Percentiles rank a stretch among this genome's conserved stretches.
Conservation (phyloP, 495 filamentous ascomycete species). For the Hyaloscypha variabilis region DNA sequence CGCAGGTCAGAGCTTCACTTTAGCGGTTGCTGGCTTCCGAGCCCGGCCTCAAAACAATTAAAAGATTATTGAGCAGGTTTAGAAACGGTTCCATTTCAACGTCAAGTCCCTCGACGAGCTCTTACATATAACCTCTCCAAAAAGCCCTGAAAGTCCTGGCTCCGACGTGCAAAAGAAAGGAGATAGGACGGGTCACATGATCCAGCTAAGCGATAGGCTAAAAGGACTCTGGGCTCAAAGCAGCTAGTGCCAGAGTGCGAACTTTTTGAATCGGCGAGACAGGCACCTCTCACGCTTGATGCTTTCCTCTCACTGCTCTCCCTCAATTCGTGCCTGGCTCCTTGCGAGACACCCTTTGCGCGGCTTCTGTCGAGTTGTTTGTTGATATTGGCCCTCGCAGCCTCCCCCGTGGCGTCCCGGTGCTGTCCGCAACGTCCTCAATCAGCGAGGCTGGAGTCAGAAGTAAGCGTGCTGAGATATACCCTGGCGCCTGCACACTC, state of each 20-base stretch:
- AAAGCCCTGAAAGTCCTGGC: neutral
- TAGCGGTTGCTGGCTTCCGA: neutral
- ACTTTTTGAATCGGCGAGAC: neutral
- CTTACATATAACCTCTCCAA: neutral
- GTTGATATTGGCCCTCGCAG: neutral
- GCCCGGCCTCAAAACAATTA: neutral
- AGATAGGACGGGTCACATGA: neutral
- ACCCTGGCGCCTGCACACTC: conserved; percentile 3
- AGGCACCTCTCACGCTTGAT: neutral
- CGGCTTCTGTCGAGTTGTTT: neutral
- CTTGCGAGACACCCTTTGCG: conserved; percentile 2
- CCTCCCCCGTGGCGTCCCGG: conserved; percentile 5
- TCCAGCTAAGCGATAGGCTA: neutral
- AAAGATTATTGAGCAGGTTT: neutral
- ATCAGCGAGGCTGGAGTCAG: conserved; percentile 13
- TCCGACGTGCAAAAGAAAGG: neutral
- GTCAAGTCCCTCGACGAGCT: too few species aligned
- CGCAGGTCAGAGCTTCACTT: neutral
- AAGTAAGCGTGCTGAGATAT: conserved; percentile 22
- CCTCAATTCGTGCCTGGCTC: neutral
- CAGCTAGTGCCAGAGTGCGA: neutral
- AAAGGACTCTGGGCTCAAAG: neutral
- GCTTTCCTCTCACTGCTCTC: neutral
- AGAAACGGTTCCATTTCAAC: too few species aligned
- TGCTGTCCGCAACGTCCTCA: neutral